Evolutionary conservation across 306 rosid genomes (phyloP).

Genomic region (Quillaja saponaria): DNA sequence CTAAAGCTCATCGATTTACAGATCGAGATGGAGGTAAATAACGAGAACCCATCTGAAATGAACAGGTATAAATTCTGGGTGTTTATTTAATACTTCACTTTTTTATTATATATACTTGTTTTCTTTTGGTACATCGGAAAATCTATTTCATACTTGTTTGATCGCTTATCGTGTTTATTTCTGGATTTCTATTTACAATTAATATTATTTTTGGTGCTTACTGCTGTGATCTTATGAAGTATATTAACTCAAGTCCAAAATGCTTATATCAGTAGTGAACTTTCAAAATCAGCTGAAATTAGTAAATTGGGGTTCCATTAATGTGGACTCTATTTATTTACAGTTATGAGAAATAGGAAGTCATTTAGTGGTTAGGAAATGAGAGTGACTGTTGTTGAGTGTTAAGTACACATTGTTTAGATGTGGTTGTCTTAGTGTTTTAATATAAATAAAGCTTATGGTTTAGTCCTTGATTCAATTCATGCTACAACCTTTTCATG

Average conservation of each 20-base stretch:
- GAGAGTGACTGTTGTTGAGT: not conserved
- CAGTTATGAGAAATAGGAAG: not conserved
- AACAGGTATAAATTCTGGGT: constrained; percentile 49
- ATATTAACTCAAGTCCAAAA: not conserved
- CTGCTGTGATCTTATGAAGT: constrained; percentile 14
- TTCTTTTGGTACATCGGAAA: no score
- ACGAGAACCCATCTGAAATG: constrained; percentile 32
- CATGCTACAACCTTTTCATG: no score
- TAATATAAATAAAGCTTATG: no score
- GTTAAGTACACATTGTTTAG: no score
- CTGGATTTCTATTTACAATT: not conserved
- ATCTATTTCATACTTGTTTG: constrained; percentile 5
- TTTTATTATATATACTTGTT: no score
- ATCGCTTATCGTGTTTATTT: constrained; percentile 7
- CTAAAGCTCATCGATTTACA: not conserved
- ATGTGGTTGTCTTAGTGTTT: no score
- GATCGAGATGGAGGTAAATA: constrained; percentile 39
- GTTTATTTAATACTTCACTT: constrained; percentile 1
- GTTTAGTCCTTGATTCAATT: no score
- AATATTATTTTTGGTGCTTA: no score
- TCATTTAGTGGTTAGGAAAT: not conserved
- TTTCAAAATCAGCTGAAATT: constrained; percentile 10
- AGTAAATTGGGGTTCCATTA: constrained; percentile 8
- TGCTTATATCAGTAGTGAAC: constrained; percentile 3
- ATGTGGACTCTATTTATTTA: constrained; percentile 3